Percentiles rank a stretch among this genome's conserved stretches.
Conservation (phyloP, 176 grass and related monocot genomes). For the Chrysopogon serrulatus region DNA sequence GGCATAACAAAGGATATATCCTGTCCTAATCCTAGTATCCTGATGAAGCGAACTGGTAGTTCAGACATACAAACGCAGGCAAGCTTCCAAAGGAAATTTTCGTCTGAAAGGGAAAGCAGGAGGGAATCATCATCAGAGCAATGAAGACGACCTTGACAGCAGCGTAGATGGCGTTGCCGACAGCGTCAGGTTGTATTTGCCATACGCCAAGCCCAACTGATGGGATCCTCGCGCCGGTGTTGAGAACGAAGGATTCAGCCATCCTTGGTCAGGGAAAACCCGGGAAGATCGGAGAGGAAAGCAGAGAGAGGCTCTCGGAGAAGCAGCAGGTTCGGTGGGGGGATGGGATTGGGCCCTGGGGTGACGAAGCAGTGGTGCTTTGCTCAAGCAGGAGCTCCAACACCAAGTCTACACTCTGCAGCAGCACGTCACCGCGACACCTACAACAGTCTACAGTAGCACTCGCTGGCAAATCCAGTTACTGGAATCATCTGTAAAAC, state of each 20-base stretch:
- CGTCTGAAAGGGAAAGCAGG: neutral
- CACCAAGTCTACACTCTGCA: neutral
- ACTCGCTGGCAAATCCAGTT: neutral
- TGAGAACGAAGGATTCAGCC: constrained; percentile 44
- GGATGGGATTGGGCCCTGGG: too few species aligned
- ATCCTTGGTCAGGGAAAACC: neutral
- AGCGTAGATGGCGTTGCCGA: constrained; percentile 27
- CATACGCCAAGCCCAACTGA: constrained; percentile 54
- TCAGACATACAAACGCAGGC: neutral
- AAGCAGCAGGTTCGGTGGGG: neutral
- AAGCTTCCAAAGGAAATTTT: neutral
- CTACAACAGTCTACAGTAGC: neutral
- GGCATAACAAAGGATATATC: too few species aligned
- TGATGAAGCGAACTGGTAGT: neutral
- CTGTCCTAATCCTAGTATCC: too few species aligned
- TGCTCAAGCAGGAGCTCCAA: neutral
- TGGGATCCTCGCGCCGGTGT: constrained; percentile 55
- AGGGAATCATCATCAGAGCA: neutral
- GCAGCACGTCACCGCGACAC: neutral
- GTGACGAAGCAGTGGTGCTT: neutral
- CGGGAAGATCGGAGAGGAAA: neutral
- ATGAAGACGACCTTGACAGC: constrained; percentile 51
- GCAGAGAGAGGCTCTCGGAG: neutral
- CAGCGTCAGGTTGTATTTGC: constrained; percentile 29
- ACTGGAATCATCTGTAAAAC: neutral